Percentiles rank a stretch among this genome's conserved stretches.
phyloP scores from a whole-genome alignment of 2,329 filamentous ascomycete genomes.

The Verticillium nubilum region DNA sequence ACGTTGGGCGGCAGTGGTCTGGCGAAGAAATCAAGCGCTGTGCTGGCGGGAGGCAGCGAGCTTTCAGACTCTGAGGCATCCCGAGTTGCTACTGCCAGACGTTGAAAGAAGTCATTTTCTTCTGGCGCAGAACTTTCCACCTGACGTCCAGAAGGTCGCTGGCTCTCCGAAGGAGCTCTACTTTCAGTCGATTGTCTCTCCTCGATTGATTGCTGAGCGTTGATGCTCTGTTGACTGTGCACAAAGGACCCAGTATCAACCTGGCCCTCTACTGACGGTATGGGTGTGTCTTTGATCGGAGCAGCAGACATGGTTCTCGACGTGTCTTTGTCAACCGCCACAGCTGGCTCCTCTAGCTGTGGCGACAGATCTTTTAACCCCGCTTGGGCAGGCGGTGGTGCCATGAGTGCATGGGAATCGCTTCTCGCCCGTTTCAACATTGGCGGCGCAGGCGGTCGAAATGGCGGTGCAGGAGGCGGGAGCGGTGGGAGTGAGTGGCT shows the following conservation, averaged over 20 bases:
- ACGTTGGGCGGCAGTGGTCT: not conserved
- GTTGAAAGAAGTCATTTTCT: not conserved
- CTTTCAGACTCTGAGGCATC: not conserved
- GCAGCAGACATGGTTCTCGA: constrained; percentile 3
- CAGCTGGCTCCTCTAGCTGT: constrained; percentile 14
- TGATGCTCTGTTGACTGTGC: not conserved
- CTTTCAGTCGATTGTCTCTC: not conserved
- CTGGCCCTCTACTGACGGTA: not conserved
- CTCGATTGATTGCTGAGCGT: not conserved
- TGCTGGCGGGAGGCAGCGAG: not conserved
- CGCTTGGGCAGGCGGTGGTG: not conserved
- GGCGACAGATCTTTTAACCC: constrained; percentile 13
- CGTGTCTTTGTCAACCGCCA: constrained; percentile 9
- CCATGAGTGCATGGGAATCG: constrained; percentile 1
- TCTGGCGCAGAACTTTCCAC: not conserved
- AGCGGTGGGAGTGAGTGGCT: not conserved
- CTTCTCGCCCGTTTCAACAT: not conserved
- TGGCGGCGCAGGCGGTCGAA: constrained; percentile 1
- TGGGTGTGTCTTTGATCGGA: constrained; percentile 3
- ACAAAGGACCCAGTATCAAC: not conserved
- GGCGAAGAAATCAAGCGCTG: not conserved
- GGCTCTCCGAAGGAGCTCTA: not conserved
- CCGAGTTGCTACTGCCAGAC: not conserved
- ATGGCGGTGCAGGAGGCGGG: constrained; percentile 2
- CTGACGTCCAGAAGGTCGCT: not conserved